These are phyloP conservation scores for Hymenotorrendiella dingleyae DNA, from an alignment of 2,329 filamentous ascomycete genomes.

Conservation along the genomic window DNA sequence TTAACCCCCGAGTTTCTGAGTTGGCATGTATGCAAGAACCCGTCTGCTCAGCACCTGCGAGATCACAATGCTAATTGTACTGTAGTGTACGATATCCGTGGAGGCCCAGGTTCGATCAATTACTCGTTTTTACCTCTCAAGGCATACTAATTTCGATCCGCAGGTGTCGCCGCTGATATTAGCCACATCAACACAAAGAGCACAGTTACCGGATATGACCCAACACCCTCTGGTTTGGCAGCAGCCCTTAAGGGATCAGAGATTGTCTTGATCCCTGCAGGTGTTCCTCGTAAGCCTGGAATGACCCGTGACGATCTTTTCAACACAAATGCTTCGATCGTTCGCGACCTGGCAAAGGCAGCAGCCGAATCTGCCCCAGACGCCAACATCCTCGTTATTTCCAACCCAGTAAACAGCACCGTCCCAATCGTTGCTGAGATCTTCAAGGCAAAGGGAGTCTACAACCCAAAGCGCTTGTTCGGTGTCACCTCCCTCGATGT, in stretches of 20 bases:
- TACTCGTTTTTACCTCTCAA: conserved; percentile 12
- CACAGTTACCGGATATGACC: conserved; percentile 82
- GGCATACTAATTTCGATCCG: conserved; percentile 17
- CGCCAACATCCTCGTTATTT: conserved; percentile 94
- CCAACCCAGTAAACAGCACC: conserved; percentile 99
- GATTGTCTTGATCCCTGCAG: conserved; percentile 94
- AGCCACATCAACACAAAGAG: conserved; percentile 99
- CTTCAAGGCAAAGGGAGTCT: conserved; percentile 91
- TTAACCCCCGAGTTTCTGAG: conserved; percentile 75
- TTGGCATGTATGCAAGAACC: conserved; percentile 3
- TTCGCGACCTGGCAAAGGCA: conserved; percentile 95
- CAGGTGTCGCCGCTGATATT: conserved; percentile 96
- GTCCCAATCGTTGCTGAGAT: conserved; percentile 96
- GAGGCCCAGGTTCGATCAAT: conserved; percentile 70
- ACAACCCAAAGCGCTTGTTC: conserved; percentile 99
- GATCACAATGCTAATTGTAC: neutral
- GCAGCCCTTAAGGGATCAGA: conserved; percentile 80
- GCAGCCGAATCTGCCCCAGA: conserved; percentile 81
- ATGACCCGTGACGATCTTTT: conserved; percentile 99
- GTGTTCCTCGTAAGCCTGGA: conserved; percentile 90
- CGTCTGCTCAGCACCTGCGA: neutral
- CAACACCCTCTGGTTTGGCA: conserved; percentile 68
- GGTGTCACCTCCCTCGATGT: conserved; percentile 99
- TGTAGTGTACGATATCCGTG: conserved; percentile 84
- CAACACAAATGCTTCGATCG: conserved; percentile 99